phyloP scores from a whole-genome alignment of 306 rosid genomes.

The Trifolium subterraneum region DNA sequence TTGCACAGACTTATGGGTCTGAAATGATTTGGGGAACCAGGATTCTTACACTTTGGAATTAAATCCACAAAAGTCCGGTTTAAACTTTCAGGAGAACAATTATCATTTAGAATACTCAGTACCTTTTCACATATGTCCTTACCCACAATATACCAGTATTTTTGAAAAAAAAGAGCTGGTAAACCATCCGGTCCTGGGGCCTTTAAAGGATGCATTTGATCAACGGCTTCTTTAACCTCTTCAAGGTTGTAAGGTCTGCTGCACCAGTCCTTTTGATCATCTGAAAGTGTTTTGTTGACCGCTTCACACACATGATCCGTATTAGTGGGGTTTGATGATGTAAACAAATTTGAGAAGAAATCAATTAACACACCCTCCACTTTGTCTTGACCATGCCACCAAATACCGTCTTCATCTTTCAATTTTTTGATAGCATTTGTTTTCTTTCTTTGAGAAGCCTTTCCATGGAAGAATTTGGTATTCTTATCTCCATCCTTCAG shows the following conservation, averaged over 20 bases:
- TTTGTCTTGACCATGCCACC: not conserved
- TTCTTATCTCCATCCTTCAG: too few relatives aligned
- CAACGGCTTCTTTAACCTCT: not conserved
- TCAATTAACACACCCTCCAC: not conserved
- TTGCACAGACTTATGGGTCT: not conserved
- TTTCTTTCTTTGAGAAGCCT: too few relatives aligned
- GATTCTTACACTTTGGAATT: not conserved
- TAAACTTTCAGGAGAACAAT: not conserved
- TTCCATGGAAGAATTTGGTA: too few relatives aligned
- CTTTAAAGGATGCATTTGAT: not conserved
- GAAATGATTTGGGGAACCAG: not conserved
- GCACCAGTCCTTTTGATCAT: not conserved
- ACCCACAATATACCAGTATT: not conserved
- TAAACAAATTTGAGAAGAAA: not conserved
- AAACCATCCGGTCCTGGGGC: not conserved
- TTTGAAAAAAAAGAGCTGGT: not conserved
- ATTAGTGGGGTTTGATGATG: not conserved
- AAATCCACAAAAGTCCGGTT: not conserved
- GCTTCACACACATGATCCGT: not conserved
- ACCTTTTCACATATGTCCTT: fast-evolving
- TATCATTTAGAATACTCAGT: too few relatives aligned
- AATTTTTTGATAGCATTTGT: too few relatives aligned
- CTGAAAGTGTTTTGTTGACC: not conserved
- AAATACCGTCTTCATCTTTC: too few relatives aligned
- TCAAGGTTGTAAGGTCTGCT: not conserved